Evolutionary conservation across 768 basidiomycete genomes (phyloP).

Genomic region (Leccinum boreale): DNA sequence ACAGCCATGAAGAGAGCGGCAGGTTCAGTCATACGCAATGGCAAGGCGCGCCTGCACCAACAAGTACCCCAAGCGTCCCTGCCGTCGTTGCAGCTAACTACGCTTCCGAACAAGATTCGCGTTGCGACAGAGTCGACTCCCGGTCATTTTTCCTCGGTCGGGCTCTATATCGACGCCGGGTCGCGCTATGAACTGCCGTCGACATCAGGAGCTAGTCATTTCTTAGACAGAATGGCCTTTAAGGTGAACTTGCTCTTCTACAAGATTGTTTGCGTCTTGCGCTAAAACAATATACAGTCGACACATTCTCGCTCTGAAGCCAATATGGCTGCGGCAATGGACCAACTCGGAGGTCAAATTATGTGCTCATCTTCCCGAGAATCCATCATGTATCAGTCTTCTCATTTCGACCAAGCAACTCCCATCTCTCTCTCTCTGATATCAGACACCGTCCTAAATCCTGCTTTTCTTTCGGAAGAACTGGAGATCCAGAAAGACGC

Average conservation of each 20-base stretch:
- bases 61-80: conserved; percentile 26
- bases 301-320: conserved; percentile 68
- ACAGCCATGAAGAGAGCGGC: conserved; percentile 39
- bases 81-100: conserved; percentile 63
- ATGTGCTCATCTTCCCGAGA: conserved; percentile 89
- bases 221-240: conserved; percentile 94
- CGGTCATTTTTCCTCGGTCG: conserved; percentile 91
- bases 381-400: conserved; percentile 97
- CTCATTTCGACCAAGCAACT: conserved; percentile 83
- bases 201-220: conserved; percentile 83
- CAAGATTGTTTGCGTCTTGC: conserved; percentile 1
- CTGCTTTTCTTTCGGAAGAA: conserved; percentile 74
- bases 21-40: conserved; percentile 37
- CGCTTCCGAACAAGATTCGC: conserved; percentile 85
- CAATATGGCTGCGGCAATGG: conserved; percentile 78
- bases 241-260: conserved; percentile 54
- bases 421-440: conserved; percentile 83
- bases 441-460: conserved; percentile 83
- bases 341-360: conserved; percentile 87
- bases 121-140: conserved; percentile 90
- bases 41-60: conserved; percentile 24
- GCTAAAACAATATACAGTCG: conserved; percentile 45
- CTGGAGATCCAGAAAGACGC: conserved; percentile 81
- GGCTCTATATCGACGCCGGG: conserved; percentile 92
- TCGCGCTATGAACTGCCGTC: conserved; percentile 78